These are phyloP conservation scores for Albophoma yamanashiensis DNA, from an alignment of 2,329 filamentous ascomycete species.

Conservation along the genomic window DNA sequence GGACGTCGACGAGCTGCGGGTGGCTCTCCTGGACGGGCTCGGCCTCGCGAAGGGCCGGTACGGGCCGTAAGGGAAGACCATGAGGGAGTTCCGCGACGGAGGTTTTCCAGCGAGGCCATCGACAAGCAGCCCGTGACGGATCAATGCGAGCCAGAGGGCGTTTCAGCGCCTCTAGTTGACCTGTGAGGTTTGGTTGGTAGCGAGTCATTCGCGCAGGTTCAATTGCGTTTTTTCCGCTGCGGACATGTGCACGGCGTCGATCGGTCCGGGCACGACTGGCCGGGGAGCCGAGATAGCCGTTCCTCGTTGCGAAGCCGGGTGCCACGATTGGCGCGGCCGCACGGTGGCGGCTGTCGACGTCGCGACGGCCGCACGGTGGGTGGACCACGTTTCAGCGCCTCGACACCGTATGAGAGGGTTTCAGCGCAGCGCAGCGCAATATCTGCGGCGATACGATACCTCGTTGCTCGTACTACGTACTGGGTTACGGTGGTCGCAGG, in stretches of 20 bases:
- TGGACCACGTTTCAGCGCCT: background rate
- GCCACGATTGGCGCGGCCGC: background rate
- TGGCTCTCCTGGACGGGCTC: background rate
- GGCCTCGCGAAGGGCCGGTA: background rate
- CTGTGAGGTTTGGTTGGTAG: background rate
- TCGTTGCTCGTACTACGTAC: too few species aligned
- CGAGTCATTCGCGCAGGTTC: background rate
- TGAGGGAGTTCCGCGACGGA: conserved; percentile 1
- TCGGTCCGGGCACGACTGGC: background rate
- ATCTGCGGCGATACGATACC: too few species aligned
- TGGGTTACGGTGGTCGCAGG: too few species aligned
- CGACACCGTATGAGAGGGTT: too few species aligned
- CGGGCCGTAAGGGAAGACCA: background rate
- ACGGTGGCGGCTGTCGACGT: background rate
- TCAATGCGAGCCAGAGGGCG: background rate
- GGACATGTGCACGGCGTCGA: background rate
- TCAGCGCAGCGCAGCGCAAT: too few species aligned
- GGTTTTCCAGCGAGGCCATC: background rate
- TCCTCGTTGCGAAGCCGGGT: background rate
- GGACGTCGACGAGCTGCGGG: background rate
- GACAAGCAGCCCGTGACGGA: conserved; percentile 1
- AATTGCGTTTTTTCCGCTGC: background rate
- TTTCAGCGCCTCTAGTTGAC: background rate
- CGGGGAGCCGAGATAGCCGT: background rate
- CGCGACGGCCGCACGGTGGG: background rate